phyloP scores from a whole-genome alignment of 345 rosid genomes.

The Brassica juncea region DNA sequence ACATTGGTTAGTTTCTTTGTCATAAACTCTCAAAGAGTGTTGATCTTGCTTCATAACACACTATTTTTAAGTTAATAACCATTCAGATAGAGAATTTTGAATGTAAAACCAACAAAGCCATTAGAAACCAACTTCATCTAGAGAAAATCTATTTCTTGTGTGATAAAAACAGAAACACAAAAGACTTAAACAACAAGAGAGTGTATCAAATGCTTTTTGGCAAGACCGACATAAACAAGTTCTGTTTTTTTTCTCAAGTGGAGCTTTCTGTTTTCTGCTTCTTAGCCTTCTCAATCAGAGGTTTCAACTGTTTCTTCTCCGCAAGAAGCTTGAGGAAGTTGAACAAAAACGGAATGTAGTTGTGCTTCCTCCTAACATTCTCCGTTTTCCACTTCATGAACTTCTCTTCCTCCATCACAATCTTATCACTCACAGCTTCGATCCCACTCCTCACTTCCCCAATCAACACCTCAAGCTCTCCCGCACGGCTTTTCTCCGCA shows the following conservation, averaged over 20 bases:
- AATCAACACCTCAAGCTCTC: constrained; percentile 58
- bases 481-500: constrained; percentile 51
- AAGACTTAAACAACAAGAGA: background rate
- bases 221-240: background rate
- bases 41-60: background rate
- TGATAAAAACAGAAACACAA: constrained; percentile 17
- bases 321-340: constrained; percentile 97
- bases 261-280: constrained; percentile 76
- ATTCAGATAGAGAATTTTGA: background rate
- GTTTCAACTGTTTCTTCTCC: constrained; percentile 98
- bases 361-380: constrained; percentile 91
- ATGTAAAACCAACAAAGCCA: background rate
- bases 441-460: constrained; percentile 74
- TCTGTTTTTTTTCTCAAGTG: constrained; percentile 36
- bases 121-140: background rate
- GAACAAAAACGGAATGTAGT: constrained; percentile 92
- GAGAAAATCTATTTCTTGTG: constrained; percentile 27
- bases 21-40: background rate
- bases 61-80: background rate
- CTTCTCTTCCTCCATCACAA: constrained; percentile 91
- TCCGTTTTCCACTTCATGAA: constrained; percentile 97
- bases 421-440: constrained; percentile 80
- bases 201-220: background rate
- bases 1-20: background rate
- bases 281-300: constrained; percentile 95